A percentile compares a stretch with the other conserved stretches of the same genome.
Evolutionary conservation across 768 basidiomycete species (phyloP).

Genomic region (Boletus sp.): DNA sequence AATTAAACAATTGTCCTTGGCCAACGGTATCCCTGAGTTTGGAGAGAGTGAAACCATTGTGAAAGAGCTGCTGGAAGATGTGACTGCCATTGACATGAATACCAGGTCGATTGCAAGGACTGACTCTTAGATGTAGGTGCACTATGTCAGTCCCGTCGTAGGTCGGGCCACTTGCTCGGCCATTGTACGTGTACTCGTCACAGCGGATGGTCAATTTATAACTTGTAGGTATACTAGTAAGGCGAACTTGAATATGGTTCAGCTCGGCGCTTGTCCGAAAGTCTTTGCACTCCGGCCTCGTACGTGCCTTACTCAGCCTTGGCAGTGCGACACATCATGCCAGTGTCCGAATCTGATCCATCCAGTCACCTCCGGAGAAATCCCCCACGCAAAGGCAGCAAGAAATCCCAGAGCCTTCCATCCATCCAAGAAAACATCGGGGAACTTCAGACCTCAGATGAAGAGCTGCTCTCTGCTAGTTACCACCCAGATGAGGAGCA

Average conservation of each 20-base stretch:
- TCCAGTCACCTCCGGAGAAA: no score
- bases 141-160: conserved; percentile 24
- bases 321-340: no score
- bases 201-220: background rate
- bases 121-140: conserved; percentile 7
- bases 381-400: no score
- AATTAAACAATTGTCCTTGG: conserved; percentile 54
- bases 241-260: background rate
- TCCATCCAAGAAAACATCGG: no score
- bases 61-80: conserved; percentile 48
- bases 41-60: conserved; percentile 51
- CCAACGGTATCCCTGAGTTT: conserved; percentile 68
- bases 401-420: no score
- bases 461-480: no score
- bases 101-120: background rate
- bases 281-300: no score
- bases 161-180: conserved; percentile 27
- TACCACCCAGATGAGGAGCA: no score
- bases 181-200: conserved; percentile 14
- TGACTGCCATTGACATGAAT: conserved; percentile 30
- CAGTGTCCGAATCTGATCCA: no score
- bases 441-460: no score
- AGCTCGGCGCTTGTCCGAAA: no score
- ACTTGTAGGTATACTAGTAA: background rate
- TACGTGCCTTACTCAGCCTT: no score